Evolutionary conservation across 257 asterid genomes (phyloP).

Genomic region (Perilla frutescens): DNA sequence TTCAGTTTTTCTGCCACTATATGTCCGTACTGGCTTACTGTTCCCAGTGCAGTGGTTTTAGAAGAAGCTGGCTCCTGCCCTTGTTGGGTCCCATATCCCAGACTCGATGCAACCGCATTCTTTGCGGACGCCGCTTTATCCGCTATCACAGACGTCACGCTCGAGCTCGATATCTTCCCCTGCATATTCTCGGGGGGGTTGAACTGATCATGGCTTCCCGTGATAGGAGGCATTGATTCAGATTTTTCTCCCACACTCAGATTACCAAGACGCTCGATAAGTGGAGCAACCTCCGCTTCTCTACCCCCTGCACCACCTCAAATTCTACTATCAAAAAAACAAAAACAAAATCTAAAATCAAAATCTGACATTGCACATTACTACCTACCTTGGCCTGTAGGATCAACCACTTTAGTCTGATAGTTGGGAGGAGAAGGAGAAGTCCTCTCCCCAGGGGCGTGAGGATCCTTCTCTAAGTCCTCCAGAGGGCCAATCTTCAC

Average conservation of each 20-base stretch:
- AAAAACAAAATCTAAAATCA: too few relatives aligned
- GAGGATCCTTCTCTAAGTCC: conserved; percentile 54
- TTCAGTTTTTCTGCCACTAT: conserved; percentile 42
- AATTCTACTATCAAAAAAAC: too few relatives aligned
- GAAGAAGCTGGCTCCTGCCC: conserved; percentile 3
- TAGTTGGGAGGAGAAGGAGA: conserved; percentile 58
- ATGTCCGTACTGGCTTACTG: conserved; percentile 46
- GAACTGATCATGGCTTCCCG: conserved; percentile 68
- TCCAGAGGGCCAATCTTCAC: conserved; percentile 28
- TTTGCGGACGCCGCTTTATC: conserved; percentile 58
- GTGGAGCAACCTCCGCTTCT: conserved; percentile 55
- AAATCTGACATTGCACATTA: too few relatives aligned
- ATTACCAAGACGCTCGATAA: conserved; percentile 45
- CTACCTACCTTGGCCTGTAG: conserved; percentile 52
- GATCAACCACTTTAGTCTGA: conserved; percentile 63
- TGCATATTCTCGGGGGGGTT: conserved; percentile 45
- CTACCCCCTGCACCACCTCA: conserved; percentile 41
- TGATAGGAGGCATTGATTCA: conserved; percentile 14
- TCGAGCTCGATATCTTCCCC: conserved; percentile 46
- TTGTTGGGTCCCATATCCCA: conserved; percentile 68
- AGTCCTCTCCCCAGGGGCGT: conserved; percentile 20
- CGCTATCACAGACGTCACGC: conserved; percentile 44
- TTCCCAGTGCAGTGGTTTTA: conserved; percentile 6
- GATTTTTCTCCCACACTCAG: conserved; percentile 37
- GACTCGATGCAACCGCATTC: conserved; percentile 50